Conservation (phyloP, 225 moss, liverwort and hornwort genomes). For the Marchantia polymorpha region DNA sequence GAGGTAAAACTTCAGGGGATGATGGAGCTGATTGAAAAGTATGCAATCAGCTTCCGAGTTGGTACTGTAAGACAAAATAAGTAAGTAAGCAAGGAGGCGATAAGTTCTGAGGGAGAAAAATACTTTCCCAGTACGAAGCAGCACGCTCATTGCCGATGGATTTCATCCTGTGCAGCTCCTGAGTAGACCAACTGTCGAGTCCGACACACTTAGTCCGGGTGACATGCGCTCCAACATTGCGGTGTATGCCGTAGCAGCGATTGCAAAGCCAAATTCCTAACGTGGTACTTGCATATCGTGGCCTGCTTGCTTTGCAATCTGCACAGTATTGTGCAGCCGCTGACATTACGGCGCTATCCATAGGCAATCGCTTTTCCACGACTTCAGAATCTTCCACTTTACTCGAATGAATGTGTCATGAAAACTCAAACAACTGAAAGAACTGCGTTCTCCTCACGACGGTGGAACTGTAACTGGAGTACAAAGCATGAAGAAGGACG, state of each 20-base stretch:
- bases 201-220: constrained; percentile 71
- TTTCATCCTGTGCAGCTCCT: constrained; percentile 59
- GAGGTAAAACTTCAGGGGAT: neutral
- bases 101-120: neutral
- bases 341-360: constrained; percentile 14
- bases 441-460: too few relatives aligned
- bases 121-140: constrained; percentile 67
- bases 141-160: constrained; percentile 57
- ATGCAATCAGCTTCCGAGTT: neutral
- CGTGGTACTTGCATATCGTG: constrained; percentile 59
- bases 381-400: too few relatives aligned
- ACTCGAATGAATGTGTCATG: too few relatives aligned
- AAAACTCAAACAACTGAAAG: too few relatives aligned
- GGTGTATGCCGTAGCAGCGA: constrained; percentile 66
- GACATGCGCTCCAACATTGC: constrained; percentile 57
- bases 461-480: too few relatives aligned
- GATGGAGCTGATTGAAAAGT: neutral
- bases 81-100: neutral
- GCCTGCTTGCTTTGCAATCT: constrained; percentile 56
- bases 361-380: neutral
- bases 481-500: too few relatives aligned
- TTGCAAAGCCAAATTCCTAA: constrained; percentile 66
- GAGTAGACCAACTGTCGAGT: constrained; percentile 58
- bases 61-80: neutral
- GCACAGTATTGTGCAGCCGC: constrained; percentile 37